Conservation (phyloP, 768 basidiomycete species). For the Tricholoma bakamatsutake region DNA sequence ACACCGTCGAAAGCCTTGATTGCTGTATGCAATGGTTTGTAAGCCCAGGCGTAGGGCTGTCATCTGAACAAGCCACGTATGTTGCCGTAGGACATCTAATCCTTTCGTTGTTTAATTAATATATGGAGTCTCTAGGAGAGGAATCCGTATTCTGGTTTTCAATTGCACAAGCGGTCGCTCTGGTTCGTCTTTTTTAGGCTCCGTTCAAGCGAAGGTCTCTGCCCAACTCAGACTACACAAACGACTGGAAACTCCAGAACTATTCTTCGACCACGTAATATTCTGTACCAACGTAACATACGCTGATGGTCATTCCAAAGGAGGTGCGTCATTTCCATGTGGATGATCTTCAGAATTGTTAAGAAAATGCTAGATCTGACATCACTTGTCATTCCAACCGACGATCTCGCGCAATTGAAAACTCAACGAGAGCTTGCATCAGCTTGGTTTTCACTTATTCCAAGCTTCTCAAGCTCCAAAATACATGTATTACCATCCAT, state of each 20-base stretch:
- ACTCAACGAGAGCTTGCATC: conserved; percentile 72
- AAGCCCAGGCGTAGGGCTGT: conserved; percentile 47
- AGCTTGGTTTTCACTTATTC: conserved; percentile 64
- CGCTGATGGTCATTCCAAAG: conserved; percentile 82
- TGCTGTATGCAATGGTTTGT: conserved; percentile 90
- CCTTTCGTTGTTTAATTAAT: conserved; percentile 7
- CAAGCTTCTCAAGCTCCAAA: conserved; percentile 50
- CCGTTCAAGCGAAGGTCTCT: conserved; percentile 48
- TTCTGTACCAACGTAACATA: conserved; percentile 98
- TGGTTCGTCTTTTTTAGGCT: conserved; percentile 60
- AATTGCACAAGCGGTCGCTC: conserved; percentile 93
- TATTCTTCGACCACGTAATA: conserved; percentile 79
- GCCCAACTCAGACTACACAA: conserved; percentile 38
- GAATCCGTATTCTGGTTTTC: conserved; percentile 70
- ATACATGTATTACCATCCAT: conserved; percentile 84
- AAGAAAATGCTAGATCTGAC: conserved; percentile 58
- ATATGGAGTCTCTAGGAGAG: conserved; percentile 12
- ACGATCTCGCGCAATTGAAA: conserved; percentile 59
- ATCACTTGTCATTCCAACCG: conserved; percentile 54
- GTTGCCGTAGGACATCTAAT: conserved; percentile 5
- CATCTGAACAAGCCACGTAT: conserved; percentile 16
- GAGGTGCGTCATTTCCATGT: conserved; percentile 46
- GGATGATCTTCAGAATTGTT: neutral
- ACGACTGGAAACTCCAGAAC: conserved; percentile 28
- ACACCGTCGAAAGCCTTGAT: conserved; percentile 85